Evolutionary conservation across 1,284 basidiomycete species (phyloP).

Genomic region (Ceratobasidium papillatum): DNA sequence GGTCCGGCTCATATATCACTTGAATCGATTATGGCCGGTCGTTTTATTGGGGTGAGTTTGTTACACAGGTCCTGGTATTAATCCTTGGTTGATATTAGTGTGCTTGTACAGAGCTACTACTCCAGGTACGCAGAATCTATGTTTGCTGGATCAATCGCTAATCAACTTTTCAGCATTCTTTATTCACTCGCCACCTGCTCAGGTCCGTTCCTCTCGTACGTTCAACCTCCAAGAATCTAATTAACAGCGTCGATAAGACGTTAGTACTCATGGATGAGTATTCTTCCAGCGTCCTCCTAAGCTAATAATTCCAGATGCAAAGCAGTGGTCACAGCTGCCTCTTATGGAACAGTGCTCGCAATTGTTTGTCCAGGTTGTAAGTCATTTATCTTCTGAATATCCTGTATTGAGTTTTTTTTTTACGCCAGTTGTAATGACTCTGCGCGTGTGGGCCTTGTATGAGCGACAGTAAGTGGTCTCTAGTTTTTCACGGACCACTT

Average conservation of each 20-base stretch:
- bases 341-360: not conserved
- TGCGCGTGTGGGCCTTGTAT: not conserved
- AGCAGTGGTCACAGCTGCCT: not conserved
- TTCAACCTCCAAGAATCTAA: not conserved
- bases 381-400: not conserved
- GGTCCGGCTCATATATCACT: slow-evolving; percentile 6
- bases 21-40: slow-evolving; percentile 5
- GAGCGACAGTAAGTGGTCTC: not conserved
- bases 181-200: not conserved
- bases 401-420: not conserved
- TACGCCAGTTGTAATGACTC: not conserved
- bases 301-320: not conserved
- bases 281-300: not conserved
- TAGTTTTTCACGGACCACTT: not conserved
- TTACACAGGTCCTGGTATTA: too few species aligned
- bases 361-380: not conserved
- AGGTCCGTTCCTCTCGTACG: not conserved
- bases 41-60: not conserved
- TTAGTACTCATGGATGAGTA: not conserved
- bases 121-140: not conserved
- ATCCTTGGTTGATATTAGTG: not conserved
- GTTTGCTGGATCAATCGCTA: not conserved
- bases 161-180: not conserved
- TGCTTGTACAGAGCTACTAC: not conserved
- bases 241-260: not conserved